Percentiles rank a stretch among this genome's conserved stretches.
Conservation (phyloP, 2,329 filamentous ascomycete genomes). For the Cytospora paraplurivora region DNA sequence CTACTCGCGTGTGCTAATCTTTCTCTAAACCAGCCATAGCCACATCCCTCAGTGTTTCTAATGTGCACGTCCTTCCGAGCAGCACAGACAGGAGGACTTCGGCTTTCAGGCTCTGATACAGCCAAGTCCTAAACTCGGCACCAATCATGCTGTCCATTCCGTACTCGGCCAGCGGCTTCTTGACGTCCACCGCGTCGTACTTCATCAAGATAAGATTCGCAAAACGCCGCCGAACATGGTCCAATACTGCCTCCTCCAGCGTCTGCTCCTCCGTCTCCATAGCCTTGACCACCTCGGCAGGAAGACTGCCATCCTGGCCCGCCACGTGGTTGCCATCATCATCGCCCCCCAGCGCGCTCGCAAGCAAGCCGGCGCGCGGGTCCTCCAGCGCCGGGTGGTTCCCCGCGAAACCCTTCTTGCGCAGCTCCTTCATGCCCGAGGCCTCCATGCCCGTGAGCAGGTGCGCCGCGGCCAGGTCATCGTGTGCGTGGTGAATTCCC, state of each 20-base stretch:
- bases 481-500: background rate
- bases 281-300: background rate
- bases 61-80: background rate
- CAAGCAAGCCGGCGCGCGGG: conserved; percentile 30
- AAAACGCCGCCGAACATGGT: background rate
- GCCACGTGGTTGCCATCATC: no score
- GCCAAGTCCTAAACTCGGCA: conserved; percentile 43
- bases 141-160: conserved; percentile 47
- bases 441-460: conserved; percentile 35
- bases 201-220: conserved; percentile 34
- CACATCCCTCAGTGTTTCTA: background rate
- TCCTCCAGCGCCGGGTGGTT: conserved; percentile 25
- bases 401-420: conserved; percentile 30
- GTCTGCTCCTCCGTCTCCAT: background rate
- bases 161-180: conserved; percentile 36
- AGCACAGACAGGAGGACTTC: background rate
- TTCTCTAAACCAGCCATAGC: no score
- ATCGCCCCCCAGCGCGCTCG: conserved; percentile 15
- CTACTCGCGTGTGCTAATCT: no score
- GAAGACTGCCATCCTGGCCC: background rate
- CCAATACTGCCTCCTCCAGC: background rate
- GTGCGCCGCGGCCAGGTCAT: conserved; percentile 26
- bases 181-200: conserved; percentile 33
- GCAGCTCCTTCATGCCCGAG: conserved; percentile 30
- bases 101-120: conserved; percentile 31